Base-by-base conservation (phyloP, 805 yeast species). In the Metschnikowia baotianmanensis region DNA sequence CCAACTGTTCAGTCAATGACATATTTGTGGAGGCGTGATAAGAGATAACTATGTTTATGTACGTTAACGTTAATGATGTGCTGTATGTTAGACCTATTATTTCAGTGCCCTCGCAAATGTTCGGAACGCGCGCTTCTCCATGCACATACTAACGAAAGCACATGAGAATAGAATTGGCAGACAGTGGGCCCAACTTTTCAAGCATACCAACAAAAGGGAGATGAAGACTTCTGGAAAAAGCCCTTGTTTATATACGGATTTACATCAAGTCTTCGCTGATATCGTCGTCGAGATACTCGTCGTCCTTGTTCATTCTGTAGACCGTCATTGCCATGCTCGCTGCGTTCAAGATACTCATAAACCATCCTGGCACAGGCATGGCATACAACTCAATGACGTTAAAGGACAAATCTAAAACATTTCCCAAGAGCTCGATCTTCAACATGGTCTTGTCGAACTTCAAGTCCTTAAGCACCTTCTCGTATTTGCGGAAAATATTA, bases 301-400 rank as follows among this genome's bases (percentile, higher is more conserved):
- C 74, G 45, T 69, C 74, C 52, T 69, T 69, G 55, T 69, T 69
- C 75, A 69, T 69, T 58, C 75, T 66, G 61, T 69, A 69, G 33
- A 69, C 53, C n/a, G 74, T 66, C 75, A 69, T 69, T 39, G 56
- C 59, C 74, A 69, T 69, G 46, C 72, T 65, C 15, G 71, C 62
- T 37, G 63, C 53, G 45, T 68, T 69, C 54, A 69, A 60, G 8
- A 53, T 42, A 43, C 57, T 61, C 73, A 69, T 67, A 35, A 67
- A 53, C 72, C 73, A 68, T 27, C 61, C 65, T 3, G 74, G 73
- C 7, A 69, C 64, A 2, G 54, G 53, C 21, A 65, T 30, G 3
- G 60, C 60, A 34, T 62, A 63, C 13, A 64, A 52, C 46, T 69
- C 75, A 37, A 69, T 67, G 33, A 62, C 43, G 40, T 69, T 69